Base-by-base conservation (phyloP, 164 flowering plant species). In the Stephania yunnanensis region DNA sequence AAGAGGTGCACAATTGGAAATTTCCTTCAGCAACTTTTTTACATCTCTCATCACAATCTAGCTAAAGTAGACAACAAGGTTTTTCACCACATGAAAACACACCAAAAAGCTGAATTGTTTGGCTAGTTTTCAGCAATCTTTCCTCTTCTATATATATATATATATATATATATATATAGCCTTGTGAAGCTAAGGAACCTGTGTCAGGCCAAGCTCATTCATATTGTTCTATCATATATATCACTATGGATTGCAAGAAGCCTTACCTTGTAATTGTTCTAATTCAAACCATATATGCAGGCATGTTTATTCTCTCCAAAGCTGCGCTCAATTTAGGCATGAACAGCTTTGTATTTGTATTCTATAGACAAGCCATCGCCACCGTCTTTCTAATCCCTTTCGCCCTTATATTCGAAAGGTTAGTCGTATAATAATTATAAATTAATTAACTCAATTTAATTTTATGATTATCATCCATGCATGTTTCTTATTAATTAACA, bases 211-310 rank as follows among this genome's bases (percentile, higher is more conserved):
- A 3, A 63, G 29, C 66, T 63, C 20, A 22, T 63, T 19, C 66
- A 17, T 63, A 22, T 58, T 22, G 67, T 22, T 69, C n/a, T n/a
- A 15, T 69, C n/a, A 17, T 10, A 25, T 69, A 15, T 42, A 70
- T 8, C 9, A 46, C 10, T n/a, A 74, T 79, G 81, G 78, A 55
- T 20, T 19, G 53, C 17, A 74, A 67, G 75, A 75, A 79, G 46
- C 76, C 82, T 73, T 76, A 80, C 66, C 46, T 80, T 44, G 69
- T 64, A 22, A 66, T 58, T 19, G 42, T 53, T n/a, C 70, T 76
- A 29, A 73, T 80, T 13, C 79, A 80, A 76, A n/a, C 71, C n/a
- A 70, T 80, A 65, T 80, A 80, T 66, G 77, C 79, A 10, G 82
- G 82, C 74, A 77, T 80, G 82, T 46, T 61, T 68, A 29, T 80